phyloP scores from a whole-genome alignment of 2,329 filamentous ascomycete genomes.

The Triangularia setosa region DNA sequence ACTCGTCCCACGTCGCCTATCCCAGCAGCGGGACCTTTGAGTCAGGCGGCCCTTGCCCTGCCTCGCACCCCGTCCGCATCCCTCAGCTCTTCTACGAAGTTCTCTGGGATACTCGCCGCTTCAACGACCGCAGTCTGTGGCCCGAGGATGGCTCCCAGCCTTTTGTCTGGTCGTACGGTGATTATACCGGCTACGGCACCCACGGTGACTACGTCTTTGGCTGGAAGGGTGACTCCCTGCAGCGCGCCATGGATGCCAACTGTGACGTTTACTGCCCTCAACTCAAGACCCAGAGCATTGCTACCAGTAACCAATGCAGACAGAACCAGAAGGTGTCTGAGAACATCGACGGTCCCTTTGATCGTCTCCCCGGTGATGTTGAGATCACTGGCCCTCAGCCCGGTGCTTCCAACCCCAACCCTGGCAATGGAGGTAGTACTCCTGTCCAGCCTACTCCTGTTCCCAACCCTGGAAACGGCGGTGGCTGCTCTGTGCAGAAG shows the following conservation, averaged over 20 bases:
- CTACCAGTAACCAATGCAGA: conserved; percentile 8
- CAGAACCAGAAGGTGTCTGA: conserved; percentile 14
- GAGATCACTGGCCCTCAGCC: conserved; percentile 16
- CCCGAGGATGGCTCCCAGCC: conserved; percentile 19
- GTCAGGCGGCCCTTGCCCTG: conserved; percentile 16
- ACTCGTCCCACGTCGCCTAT: conserved; percentile 26
- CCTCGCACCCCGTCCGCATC: conserved; percentile 20
- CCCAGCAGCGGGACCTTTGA: conserved; percentile 16
- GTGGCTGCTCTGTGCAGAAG: background rate
- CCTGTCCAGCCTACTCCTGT: background rate
- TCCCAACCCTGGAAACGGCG: conserved; percentile 7
- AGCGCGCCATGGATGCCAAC: conserved; percentile 22
- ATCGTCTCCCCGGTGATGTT: conserved; percentile 10
- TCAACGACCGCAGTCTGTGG: conserved; percentile 18
- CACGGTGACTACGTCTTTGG: conserved; percentile 22
- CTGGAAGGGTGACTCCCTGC: conserved; percentile 21
- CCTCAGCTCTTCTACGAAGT: conserved; percentile 24
- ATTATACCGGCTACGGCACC: conserved; percentile 22
- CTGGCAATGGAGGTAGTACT: background rate
- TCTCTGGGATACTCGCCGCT: conserved; percentile 21
- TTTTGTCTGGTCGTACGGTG: conserved; percentile 23
- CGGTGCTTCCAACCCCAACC: background rate
- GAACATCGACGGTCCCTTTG: conserved; percentile 15
- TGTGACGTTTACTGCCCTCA: conserved; percentile 12
- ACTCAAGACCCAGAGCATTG: conserved; percentile 15